Evolutionary conservation across 2,329 filamentous ascomycete species (phyloP), one percentile per base, ranked within the genome.

Genomic region (Aspergillus pseudoglaucus): DNA sequence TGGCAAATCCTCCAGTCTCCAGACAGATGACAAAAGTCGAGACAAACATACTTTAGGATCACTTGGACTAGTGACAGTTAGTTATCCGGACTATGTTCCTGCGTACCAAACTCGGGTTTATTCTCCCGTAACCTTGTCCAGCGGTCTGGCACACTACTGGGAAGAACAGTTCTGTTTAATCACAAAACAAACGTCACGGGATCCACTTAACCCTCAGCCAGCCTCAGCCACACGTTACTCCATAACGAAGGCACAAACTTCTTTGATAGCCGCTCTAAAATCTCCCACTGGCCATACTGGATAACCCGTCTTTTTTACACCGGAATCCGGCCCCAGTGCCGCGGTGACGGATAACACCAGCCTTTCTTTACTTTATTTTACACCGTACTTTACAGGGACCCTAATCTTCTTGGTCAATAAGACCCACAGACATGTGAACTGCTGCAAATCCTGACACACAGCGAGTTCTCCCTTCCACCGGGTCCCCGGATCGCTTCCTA

Each of bases 281-380:
- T 17, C 8, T 35, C n/a, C 33, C n/a, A n/a, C 14, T 35, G 33
- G 33, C 14, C 33, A n/a, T 15, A 10, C 37, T 18, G 37, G 12
- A 15, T 22, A 39, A 10, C 17, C 17, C n/a, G n/a, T 12, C 15
- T 39, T 20, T 39, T 46, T 47, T 46, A 49, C 54, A 65, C 46
- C 63, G 63, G 64, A 64, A 64, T 51, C 54, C 53, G 56, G 49
- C 55, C 60, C 63, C 58, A 58, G 58, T 66, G 60, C 65, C 65
- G 63, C 65, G 63, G 58, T 58, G 64, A 64, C 61, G 64, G 62
- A 60, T 65, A 58, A 50, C 47, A 57, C 46, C 48, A 12, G 25
- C 47, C 49, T 42, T 20, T n/a, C 15, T 17, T 38, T 22, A 30
- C 25, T 30, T 30, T 12, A 9, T 30, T 5, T 12, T 30, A 30